phyloP scores from a whole-genome alignment of 2,329 filamentous ascomycete species.

The Seiridium cupressi region DNA sequence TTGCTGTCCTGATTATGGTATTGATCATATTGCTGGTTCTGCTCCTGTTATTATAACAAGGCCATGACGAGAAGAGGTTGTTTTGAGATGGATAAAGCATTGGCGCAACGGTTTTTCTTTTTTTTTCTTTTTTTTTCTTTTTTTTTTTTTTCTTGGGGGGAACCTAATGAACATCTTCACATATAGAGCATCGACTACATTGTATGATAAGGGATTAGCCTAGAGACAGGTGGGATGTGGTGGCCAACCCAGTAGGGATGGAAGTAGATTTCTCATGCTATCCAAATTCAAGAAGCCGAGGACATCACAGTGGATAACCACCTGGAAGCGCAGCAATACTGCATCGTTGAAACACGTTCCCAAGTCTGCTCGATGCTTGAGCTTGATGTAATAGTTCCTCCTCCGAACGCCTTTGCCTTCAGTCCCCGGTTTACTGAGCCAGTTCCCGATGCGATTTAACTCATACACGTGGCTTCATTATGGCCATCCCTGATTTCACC shows the following conservation, averaged over 20 bases:
- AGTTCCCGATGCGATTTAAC: background rate
- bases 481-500: background rate
- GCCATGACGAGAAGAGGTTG: too few species aligned
- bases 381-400: background rate
- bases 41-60: slow-evolving; percentile 56
- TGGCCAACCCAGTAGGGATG: background rate
- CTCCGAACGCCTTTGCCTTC: background rate
- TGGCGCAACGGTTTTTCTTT: slow-evolving; percentile 6
- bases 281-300: background rate
- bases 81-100: background rate
- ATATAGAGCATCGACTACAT: too few species aligned
- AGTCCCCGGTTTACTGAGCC: background rate
- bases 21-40: slow-evolving; percentile 84
- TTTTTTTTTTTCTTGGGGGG: background rate
- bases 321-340: background rate
- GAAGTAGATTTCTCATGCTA: background rate
- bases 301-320: background rate
- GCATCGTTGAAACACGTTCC: background rate
- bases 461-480: background rate
- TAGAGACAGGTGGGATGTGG: background rate
- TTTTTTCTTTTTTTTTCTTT: background rate
- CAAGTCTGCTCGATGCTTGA: background rate
- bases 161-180: background rate
- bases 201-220: too few species aligned
- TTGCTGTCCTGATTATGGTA: slow-evolving; percentile 82